Base-by-base conservation (phyloP, 176 grass and related monocot species). In the Oryza brachyantha region DNA sequence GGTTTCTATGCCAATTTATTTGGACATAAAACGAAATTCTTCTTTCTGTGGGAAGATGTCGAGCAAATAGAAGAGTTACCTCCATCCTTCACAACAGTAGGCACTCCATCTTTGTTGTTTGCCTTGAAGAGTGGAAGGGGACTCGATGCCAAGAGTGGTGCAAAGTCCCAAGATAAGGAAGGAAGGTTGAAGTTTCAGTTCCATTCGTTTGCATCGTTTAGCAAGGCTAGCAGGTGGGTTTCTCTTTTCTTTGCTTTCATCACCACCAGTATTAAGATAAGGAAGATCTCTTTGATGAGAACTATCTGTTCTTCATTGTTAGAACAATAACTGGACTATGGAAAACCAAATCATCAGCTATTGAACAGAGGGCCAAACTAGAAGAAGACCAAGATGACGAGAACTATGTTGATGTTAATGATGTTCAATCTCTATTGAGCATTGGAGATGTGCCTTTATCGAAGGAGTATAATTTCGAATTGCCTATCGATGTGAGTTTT, bases 11-110 rank as follows among this genome's bases (percentile, higher is more conserved):
- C 90, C 58, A 98, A 98, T 84, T 14, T 98, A 11, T 94, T 94
- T 66, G 95, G 92, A 52, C 88, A 92, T 36, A 94, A 98, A 90
- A 98, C 95, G 8, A 98, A 89, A 75, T 94, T 98, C 74, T 98
- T 91, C 74, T 92, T 94, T 77, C 80, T 94, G 34, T 98, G 95
- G 92, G 92, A 94, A 74, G 90, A 98, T 27, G 83, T 98, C 7
- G 85, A 98, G 16, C 85, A 90, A 36, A 88, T 98, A 7, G 72
- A 90, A 85, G 92, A 88, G 28, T 37, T 89, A 55, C 36, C 86
- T 28, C 92, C 95, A 62, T 91, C 95, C 32, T 92, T 94, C 22
- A 66, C 83, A 61, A 88, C 90, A 5, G 78, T 94, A 40, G 87
- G 95, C 34, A 89, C 52, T 28, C 90, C 91, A n/a, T 87, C 83